Evolutionary conservation across 2,329 filamentous ascomycete species (phyloP), one percentile per base, ranked within the genome.

Genomic region (Plectosphaerella sp.): DNA sequence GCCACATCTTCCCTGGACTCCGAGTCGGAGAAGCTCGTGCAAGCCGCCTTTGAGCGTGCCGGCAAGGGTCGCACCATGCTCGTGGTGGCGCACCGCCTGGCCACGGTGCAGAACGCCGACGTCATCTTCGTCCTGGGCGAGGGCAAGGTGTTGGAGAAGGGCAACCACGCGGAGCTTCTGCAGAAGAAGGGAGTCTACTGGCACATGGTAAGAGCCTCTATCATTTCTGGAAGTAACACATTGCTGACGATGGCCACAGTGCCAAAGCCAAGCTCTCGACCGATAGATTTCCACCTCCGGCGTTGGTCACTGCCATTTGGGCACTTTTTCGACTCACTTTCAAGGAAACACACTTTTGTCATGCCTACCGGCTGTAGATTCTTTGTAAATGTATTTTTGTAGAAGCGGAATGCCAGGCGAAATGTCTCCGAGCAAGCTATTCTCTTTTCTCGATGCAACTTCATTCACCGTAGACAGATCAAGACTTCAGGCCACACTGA

Each of bases 61-160:
- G 77, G 76, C 4, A 74, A 76, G 57, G 80, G 79, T 3, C 71
- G 79, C 8, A 84, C 89, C 2, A 89, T 88, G 55, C 74, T 94
- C 3, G 87, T 88, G 3, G 88, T 94, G 11, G 89, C 89, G 1
- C 89, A 93, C 65, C 76, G 89, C 14, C 73, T 93, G 47, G 86
- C 86, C 0, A 93, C 87, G 12, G 84, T 92, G 18, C 88, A 89
- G 66, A 87, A 91, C 59, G 87, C 88, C 1, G 85, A 93, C 64
- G 72, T 85, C n/a, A 92, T 92, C 42, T 90, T 89, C 60, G 88
- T 93, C 0, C 81, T 94, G 47, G 87, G 87, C 11, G 78, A 84
- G 54, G 83, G 86, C 22, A 78, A 73, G 58, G 70, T 83, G 43
- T 61, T 83, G 11, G 80, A 83, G 64, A 69, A 76, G 62, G 80